These are phyloP conservation scores for Pholiota microspora DNA, from an alignment of 768 basidiomycete species.

Conservation along the genomic window DNA sequence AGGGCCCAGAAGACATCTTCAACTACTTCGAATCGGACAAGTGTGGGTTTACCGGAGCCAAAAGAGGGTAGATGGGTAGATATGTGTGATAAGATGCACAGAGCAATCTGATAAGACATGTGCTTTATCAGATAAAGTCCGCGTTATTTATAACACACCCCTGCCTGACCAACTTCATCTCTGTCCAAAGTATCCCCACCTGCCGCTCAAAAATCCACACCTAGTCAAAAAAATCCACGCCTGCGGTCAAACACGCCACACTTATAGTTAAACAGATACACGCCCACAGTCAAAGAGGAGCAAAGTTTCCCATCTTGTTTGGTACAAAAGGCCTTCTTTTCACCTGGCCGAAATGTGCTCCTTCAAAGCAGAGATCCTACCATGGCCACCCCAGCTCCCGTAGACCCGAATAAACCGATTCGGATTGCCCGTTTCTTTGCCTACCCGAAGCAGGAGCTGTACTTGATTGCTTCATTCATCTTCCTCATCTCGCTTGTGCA, in stretches of 20 bases:
- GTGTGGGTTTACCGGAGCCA: neutral
- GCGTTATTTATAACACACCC: no score
- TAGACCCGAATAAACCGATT: slow-evolving; percentile 24
- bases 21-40: no score
- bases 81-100: slow-evolving; percentile 15
- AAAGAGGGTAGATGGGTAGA: no score
- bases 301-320: neutral
- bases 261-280: no score
- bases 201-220: no score
- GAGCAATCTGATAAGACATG: slow-evolving; percentile 18
- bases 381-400: slow-evolving; percentile 4
- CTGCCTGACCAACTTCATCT: no score
- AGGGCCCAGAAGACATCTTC: no score
- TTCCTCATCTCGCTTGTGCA: slow-evolving; percentile 36
- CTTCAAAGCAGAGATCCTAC: no score
- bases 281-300: no score
- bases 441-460: slow-evolving; percentile 43
- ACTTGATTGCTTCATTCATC: slow-evolving; percentile 40
- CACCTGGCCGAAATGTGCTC: neutral
- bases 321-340: neutral
- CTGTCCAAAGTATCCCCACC: no score
- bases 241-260: neutral
- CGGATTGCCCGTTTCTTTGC: slow-evolving; percentile 21
- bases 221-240: slow-evolving; percentile 1
- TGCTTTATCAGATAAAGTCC: slow-evolving; percentile 21